Percentiles rank a stretch among this genome's conserved stretches.
These are phyloP conservation scores for Erodium texanum DNA, from an alignment of 441 rosid species.

Conservation along the genomic window DNA sequence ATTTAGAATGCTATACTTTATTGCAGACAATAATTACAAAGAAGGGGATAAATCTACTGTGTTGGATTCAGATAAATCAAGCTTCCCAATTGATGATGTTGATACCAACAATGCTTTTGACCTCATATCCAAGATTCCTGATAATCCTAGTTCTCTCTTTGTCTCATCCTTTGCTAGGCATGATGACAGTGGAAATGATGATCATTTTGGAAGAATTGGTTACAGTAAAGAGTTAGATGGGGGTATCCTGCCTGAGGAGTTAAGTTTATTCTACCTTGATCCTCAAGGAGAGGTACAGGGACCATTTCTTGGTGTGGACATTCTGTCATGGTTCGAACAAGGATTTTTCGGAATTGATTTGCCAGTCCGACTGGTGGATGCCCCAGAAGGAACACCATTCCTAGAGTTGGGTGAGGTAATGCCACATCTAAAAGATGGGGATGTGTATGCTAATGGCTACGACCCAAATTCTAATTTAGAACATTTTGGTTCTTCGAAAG, in stretches of 20 bases:
- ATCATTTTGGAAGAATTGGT: conserved; percentile 14
- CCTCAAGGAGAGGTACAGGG: conserved; percentile 59
- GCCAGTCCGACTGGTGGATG: conserved; percentile 47
- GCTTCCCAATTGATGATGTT: conserved; percentile 3
- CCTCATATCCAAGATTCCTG: conserved; percentile 24
- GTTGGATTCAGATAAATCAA: conserved; percentile 9
- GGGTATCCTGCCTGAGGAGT: conserved; percentile 34
- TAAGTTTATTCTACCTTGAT: conserved; percentile 43
- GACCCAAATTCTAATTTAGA: conserved; percentile 28
- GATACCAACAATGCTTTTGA: conserved; percentile 1
- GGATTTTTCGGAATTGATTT: conserved; percentile 62
- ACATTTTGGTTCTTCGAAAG: conserved; percentile 28
- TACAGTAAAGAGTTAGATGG: conserved; percentile 18
- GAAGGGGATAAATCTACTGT: conserved; percentile 20
- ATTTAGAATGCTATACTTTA: neutral
- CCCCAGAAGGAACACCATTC: conserved; percentile 54
- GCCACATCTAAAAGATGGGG: conserved; percentile 39
- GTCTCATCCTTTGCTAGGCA: conserved; percentile 20
- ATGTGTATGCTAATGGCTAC: conserved; percentile 14
- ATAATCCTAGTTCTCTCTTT: conserved; percentile 28
- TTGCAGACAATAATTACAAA: conserved; percentile 20
- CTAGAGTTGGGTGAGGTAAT: conserved; percentile 44
- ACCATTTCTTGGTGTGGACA: conserved; percentile 49
- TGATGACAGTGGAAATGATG: conserved; percentile 15
- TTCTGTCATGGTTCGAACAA: conserved; percentile 54